These are phyloP conservation scores for Wickerhamiella siamensis DNA, from an alignment of 805 yeast species.

Conservation along the genomic window DNA sequence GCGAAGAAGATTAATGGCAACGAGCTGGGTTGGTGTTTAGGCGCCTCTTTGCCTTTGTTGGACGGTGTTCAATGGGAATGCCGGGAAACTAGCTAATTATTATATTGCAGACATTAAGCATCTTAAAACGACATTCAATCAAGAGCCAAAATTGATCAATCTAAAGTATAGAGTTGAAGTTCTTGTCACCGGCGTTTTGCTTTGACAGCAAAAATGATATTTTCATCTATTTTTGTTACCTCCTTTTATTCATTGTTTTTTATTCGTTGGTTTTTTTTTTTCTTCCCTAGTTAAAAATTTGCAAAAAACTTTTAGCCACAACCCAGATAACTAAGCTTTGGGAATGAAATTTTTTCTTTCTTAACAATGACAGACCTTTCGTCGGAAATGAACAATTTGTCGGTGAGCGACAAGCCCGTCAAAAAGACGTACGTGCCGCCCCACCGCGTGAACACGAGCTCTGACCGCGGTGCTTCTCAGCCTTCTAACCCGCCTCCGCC, in stretches of 20 bases:
- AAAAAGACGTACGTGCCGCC: conserved; percentile 40
- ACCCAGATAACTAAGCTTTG: not conserved
- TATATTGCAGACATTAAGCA: not conserved
- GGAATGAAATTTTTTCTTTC: conserved; percentile 1
- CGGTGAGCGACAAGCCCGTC: conserved; percentile 25
- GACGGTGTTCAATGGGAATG: conserved; percentile 61
- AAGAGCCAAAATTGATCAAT: not conserved
- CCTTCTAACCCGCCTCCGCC: conserved; percentile 20
- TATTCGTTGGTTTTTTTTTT: too few species aligned
- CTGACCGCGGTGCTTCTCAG: conserved; percentile 5
- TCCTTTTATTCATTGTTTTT: too few species aligned
- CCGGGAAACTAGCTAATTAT: conserved; percentile 4
- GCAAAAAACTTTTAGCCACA: not conserved
- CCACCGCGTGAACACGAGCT: conserved; percentile 27
- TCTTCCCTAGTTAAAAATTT: too few species aligned
- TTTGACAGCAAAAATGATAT: too few species aligned
- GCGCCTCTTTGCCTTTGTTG: conserved; percentile 86
- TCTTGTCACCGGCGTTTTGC: too few species aligned
- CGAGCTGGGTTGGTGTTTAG: conserved; percentile 97
- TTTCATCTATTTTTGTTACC: too few species aligned
- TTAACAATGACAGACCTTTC: conserved; percentile 44
- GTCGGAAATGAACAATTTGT: conserved; percentile 42
- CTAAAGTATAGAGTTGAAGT: too few species aligned
- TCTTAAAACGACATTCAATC: not conserved
- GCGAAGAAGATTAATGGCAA: conserved; percentile 79